Conservation (phyloP, 2,329 filamentous ascomycete species). For the Botryotinia calthae region DNA sequence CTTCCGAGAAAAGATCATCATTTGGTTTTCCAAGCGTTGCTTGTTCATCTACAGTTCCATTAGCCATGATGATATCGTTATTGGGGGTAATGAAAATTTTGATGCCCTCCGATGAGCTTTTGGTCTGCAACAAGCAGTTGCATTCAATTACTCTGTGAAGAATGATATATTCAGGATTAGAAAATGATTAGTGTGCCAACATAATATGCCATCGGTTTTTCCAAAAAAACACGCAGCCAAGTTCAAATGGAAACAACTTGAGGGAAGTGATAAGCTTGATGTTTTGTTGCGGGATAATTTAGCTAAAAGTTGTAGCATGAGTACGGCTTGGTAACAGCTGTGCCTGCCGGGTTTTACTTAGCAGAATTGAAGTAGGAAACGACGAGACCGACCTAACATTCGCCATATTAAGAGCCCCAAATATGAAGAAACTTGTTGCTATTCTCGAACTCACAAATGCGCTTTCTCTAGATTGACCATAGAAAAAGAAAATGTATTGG, state of each 20-base stretch:
- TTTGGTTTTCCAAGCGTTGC: background rate
- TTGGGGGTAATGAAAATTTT: background rate
- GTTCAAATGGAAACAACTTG: background rate
- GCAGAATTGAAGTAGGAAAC: background rate
- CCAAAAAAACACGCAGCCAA: background rate
- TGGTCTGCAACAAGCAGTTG: background rate
- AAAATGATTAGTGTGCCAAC: background rate
- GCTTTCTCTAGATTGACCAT: background rate
- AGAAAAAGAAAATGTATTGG: background rate
- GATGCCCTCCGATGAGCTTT: background rate
- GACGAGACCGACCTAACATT: background rate
- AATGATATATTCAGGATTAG: background rate
- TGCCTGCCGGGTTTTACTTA: background rate
- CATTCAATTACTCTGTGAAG: background rate
- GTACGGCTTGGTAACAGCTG: background rate
- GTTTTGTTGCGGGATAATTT: background rate
- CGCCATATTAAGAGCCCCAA: background rate
- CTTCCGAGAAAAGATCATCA: background rate
- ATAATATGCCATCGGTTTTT: background rate
- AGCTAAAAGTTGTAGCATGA: background rate
- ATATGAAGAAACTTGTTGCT: background rate
- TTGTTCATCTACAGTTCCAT: background rate
- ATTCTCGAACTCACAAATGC: no score
- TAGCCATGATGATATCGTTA: background rate
- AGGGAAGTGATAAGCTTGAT: background rate